A percentile compares a stretch with the other conserved stretches of the same genome.
Evolutionary conservation across 73 alveolate genomes (phyloP).

Genomic region (Tetrahymena elliotti): DNA sequence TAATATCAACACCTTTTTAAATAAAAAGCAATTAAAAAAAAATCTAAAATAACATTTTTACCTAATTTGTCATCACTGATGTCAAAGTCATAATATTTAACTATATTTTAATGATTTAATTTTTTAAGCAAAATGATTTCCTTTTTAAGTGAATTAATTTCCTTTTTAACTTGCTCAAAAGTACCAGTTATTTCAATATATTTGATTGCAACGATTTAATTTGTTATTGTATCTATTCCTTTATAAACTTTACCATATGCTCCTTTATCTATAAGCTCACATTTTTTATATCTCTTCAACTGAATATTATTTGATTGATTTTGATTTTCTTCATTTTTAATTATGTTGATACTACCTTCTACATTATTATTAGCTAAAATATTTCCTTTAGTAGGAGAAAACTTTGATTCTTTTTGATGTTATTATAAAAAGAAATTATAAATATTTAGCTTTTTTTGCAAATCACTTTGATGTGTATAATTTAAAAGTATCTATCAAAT

Average conservation of each 20-base stretch:
- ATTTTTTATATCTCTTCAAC: background rate
- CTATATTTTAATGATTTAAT: slow-evolving; percentile 67
- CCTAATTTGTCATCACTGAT: slow-evolving; percentile 29
- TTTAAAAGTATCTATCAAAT: background rate
- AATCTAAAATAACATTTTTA: background rate
- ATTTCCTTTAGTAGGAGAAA: background rate
- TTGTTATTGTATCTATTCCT: slow-evolving; percentile 27
- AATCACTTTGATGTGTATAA: background rate
- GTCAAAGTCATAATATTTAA: slow-evolving; percentile 62
- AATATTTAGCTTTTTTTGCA: background rate
- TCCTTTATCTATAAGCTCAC: background rate
- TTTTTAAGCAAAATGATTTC: slow-evolving; percentile 60
- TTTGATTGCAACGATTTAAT: slow-evolving; percentile 30
- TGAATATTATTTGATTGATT: background rate
- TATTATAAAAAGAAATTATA: background rate
- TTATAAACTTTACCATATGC: slow-evolving; percentile 41
- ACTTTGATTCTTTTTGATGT: background rate
- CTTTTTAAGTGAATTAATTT: slow-evolving; percentile 53
- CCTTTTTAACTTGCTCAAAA: slow-evolving; percentile 13
- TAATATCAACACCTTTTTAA: slow-evolving; percentile 46
- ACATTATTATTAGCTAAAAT: background rate
- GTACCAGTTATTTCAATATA: background rate
- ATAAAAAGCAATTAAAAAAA: background rate
- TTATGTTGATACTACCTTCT: background rate
- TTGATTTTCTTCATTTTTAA: background rate